Conservation (phyloP, 257 asterid species). For the Solanum tacnaense region DNA sequence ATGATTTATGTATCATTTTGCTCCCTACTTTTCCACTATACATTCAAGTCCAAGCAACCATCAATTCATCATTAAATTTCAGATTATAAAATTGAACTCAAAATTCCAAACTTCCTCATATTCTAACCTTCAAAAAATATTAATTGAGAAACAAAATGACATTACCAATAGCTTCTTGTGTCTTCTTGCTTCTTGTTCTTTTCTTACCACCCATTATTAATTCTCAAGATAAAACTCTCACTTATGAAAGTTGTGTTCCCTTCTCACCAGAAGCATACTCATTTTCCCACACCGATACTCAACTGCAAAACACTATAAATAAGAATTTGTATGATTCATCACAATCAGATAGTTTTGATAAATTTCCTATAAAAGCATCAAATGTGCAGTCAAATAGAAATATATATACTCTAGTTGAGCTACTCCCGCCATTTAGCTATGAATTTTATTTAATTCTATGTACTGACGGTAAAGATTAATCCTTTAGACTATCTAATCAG, state of each 20-base stretch:
- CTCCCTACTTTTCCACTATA: constrained; percentile 9
- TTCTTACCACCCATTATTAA: not conserved
- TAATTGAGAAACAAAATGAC: not conserved
- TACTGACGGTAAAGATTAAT: not conserved
- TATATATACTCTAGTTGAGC: not conserved
- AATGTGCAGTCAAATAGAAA: constrained; percentile 15
- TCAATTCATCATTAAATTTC: not conserved
- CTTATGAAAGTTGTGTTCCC: constrained; percentile 14
- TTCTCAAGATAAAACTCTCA: constrained; percentile 7
- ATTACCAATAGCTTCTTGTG: constrained; percentile 2
- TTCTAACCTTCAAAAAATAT: not conserved
- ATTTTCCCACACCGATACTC: constrained; percentile 25
- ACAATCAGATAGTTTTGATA: not conserved
- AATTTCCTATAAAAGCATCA: constrained; percentile 21
- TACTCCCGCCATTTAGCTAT: too few species aligned
- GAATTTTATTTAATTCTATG: not conserved
- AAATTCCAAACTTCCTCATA: not conserved
- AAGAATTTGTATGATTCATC: not conserved
- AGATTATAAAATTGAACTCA: not conserved
- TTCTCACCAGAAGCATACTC: constrained; percentile 25
- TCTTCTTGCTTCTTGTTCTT: constrained; percentile 10
- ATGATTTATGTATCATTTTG: constrained; percentile 13
- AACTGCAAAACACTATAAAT: not conserved
- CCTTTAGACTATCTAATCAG: not conserved
- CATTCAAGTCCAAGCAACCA: constrained; percentile 25